Percentiles rank a stretch among this genome's conserved stretches.
Conservation (phyloP, 2,329 filamentous ascomycete genomes). For the Plectosphaerella sp. region DNA sequence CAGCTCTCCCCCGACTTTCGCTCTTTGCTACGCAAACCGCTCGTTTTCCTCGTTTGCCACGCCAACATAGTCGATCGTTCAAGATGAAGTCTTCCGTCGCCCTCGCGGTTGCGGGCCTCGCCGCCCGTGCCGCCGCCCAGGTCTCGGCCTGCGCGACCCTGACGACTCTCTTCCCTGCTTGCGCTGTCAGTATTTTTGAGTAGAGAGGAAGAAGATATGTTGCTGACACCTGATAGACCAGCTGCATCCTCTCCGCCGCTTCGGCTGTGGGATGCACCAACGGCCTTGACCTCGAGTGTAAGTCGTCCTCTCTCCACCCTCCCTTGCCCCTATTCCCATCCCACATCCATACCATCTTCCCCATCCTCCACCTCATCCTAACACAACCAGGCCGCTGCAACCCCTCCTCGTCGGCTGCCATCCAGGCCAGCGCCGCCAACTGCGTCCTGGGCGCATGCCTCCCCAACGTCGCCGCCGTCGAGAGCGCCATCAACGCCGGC, state of each 20-base stretch:
- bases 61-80: neutral
- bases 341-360: too few relatives aligned
- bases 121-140: neutral
- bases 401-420: slow-evolving; percentile 12
- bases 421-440: slow-evolving; percentile 11
- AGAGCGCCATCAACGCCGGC: slow-evolving; percentile 14
- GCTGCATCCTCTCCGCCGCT: slow-evolving; percentile 16
- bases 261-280: slow-evolving; percentile 16
- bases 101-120: neutral
- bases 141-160: slow-evolving; percentile 3
- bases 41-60: too few relatives aligned
- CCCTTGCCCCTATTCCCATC: neutral
- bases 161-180: slow-evolving; percentile 16
- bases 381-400: slow-evolving; percentile 14
- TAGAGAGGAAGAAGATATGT: slow-evolving; percentile 1
- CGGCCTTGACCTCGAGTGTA: slow-evolving; percentile 15
- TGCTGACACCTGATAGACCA: slow-evolving; percentile 9
- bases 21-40: too few relatives aligned
- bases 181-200: slow-evolving; percentile 11
- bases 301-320: slow-evolving; percentile 2
- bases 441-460: slow-evolving; percentile 15
- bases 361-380: neutral
- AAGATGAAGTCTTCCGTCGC: neutral
- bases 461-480: slow-evolving; percentile 2
- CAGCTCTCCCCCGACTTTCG: too few relatives aligned